A percentile compares a stretch with the other conserved stretches of the same genome.
These are phyloP conservation scores for Helotiales sp. DNA, from an alignment of 2,329 filamentous ascomycete genomes.

Conservation along the genomic window DNA sequence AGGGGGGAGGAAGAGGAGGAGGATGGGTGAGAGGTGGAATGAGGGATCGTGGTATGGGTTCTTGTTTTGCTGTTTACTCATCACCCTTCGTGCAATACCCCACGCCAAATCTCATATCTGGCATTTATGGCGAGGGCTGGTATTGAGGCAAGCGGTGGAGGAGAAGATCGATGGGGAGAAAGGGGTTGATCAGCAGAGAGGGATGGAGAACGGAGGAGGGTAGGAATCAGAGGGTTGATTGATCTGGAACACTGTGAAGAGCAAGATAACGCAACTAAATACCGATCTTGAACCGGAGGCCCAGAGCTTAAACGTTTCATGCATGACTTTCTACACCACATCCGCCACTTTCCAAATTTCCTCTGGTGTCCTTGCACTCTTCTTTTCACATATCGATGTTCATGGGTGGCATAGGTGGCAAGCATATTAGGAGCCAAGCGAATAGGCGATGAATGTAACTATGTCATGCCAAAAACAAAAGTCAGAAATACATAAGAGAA, in stretches of 20 bases:
- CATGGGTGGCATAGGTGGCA: slow-evolving; percentile 30
- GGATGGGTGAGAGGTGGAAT: background rate
- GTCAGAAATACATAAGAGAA: too few relatives aligned
- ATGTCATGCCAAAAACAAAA: too few relatives aligned
- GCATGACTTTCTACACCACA: slow-evolving; percentile 25
- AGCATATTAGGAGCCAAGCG: too few relatives aligned
- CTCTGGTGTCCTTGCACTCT: slow-evolving; percentile 16
- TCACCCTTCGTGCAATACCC: too few relatives aligned
- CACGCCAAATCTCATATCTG: too few relatives aligned
- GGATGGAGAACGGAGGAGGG: background rate
- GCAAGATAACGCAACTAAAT: background rate
- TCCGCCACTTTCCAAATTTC: slow-evolving; percentile 25
- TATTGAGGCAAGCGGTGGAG: too few relatives aligned
- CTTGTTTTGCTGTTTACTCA: background rate
- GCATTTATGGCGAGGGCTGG: too few relatives aligned
- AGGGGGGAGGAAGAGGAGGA: slow-evolving; percentile 39
- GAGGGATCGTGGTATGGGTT: background rate
- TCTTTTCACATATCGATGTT: slow-evolving; percentile 26
- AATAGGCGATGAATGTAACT: too few relatives aligned
- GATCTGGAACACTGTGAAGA: too few relatives aligned
- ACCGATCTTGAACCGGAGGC: slow-evolving; percentile 25
- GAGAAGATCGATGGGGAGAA: too few relatives aligned
- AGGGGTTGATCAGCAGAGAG: too few relatives aligned
- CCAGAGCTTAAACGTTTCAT: slow-evolving; percentile 27
- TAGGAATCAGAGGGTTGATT: background rate